phyloP scores from a whole-genome alignment of 208 protist species.

The Crithidia expoeki region DNA sequence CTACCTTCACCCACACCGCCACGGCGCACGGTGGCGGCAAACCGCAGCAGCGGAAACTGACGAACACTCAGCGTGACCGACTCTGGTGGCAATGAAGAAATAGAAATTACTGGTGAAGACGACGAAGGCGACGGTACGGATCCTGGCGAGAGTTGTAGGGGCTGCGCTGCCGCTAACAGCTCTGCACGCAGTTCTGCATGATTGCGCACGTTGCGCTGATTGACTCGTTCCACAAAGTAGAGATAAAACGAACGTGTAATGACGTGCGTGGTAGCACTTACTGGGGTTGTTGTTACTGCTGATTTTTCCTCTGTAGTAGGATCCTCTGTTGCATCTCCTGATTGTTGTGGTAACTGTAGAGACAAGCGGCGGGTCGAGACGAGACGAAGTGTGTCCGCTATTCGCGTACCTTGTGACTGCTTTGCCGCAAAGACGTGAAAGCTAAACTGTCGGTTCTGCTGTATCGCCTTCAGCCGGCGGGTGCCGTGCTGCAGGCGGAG shows the following conservation, averaged over 20 bases:
- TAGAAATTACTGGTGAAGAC: neutral
- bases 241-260: constrained; percentile 38
- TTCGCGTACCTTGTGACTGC: constrained; percentile 58
- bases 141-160: no score
- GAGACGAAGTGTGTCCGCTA: constrained; percentile 57
- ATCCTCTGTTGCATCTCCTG: no score
- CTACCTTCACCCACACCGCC: constrained; percentile 30
- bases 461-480: constrained; percentile 50
- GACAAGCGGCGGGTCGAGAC: neutral
- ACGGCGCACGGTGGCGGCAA: constrained; percentile 47
- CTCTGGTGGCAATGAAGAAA: constrained; percentile 38
- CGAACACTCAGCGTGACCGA: constrained; percentile 66
- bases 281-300: neutral
- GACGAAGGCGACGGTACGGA: neutral
- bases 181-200: constrained; percentile 33
- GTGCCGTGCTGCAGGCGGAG: constrained; percentile 66
- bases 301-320: no score
- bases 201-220: constrained; percentile 39
- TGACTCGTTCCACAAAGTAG: constrained; percentile 68
- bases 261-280: constrained; percentile 6
- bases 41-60: constrained; percentile 59
- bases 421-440: constrained; percentile 81
- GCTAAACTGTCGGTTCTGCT: constrained; percentile 58
- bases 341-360: neutral
- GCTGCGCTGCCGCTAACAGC: constrained; percentile 29